A percentile compares a stretch with the other conserved stretches of the same genome.
Evolutionary conservation across 2,329 filamentous ascomycete genomes (phyloP).

Genomic region (Calonectria henricotiae): DNA sequence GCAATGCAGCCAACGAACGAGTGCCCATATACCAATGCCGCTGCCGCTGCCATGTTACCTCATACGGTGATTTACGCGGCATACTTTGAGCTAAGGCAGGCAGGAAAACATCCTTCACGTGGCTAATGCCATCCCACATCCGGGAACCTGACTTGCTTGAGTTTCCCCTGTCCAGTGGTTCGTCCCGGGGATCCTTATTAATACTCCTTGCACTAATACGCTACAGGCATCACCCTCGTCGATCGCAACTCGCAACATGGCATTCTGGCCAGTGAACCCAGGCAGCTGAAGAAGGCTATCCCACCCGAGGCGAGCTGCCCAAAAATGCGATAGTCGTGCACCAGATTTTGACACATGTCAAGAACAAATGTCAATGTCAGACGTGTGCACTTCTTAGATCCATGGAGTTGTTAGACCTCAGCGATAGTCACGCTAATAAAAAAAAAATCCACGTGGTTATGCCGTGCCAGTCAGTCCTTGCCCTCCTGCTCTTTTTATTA

Average conservation of each 20-base stretch:
- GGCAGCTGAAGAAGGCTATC: not conserved
- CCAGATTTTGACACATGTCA: not conserved
- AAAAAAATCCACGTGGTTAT: slow-evolving; percentile 29
- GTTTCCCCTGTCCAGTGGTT: slow-evolving; percentile 30
- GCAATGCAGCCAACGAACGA: slow-evolving; percentile 1
- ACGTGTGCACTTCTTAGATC: not conserved
- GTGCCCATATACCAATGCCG: not conserved
- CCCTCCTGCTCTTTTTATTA: slow-evolving; percentile 2
- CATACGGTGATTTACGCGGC: slow-evolving; percentile 14
- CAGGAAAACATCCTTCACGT: slow-evolving; percentile 19
- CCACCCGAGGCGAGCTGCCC: not conserved
- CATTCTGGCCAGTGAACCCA: not conserved
- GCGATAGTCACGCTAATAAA: not conserved
- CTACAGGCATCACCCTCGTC: slow-evolving; percentile 22
- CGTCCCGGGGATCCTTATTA: slow-evolving; percentile 27
- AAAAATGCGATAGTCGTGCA: not conserved
- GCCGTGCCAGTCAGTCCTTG: slow-evolving; percentile 1
- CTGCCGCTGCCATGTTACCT: slow-evolving; percentile 24
- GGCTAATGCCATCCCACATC: slow-evolving; percentile 19
- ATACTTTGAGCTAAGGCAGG: slow-evolving; percentile 24
- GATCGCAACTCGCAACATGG: slow-evolving; percentile 28
- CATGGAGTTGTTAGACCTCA: not conserved
- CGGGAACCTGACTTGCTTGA: slow-evolving; percentile 32
- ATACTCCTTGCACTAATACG: slow-evolving; percentile 26
- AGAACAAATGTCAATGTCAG: not conserved